phyloP scores from a whole-genome alignment of 2,329 filamentous ascomycete genomes.

The Pyrenophora tritici-repentis region DNA sequence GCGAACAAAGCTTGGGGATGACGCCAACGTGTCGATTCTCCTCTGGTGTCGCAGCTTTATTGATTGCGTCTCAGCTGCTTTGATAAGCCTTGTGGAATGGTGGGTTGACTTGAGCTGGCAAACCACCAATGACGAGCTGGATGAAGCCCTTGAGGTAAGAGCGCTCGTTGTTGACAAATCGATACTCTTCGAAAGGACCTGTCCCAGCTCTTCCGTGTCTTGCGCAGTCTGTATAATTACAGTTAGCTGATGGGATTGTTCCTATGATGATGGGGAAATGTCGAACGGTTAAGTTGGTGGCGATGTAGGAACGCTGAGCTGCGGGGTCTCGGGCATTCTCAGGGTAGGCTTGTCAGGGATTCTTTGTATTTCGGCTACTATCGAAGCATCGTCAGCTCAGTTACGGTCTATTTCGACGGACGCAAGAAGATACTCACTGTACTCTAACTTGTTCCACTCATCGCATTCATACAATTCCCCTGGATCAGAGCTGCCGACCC shows the following conservation, averaged over 20 bases:
- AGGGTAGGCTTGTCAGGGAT: constrained; percentile 8
- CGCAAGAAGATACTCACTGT: constrained; percentile 17
- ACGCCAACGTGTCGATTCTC: constrained; percentile 1
- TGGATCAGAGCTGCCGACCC: background rate
- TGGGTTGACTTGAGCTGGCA: constrained; percentile 17
- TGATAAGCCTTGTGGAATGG: constrained; percentile 10
- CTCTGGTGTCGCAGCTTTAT: constrained; percentile 7
- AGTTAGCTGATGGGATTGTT: constrained; percentile 9
- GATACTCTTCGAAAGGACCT: background rate
- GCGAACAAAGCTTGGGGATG: constrained; percentile 2
- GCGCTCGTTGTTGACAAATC: constrained; percentile 9
- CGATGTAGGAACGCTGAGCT: constrained; percentile 18
- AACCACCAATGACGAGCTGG: constrained; percentile 19
- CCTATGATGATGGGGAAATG: constrained; percentile 5
- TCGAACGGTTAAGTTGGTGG: constrained; percentile 10
- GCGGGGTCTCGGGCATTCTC: constrained; percentile 14
- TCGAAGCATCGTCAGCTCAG: constrained; percentile 17
- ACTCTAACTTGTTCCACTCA: constrained; percentile 9
- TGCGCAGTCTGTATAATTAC: background rate
- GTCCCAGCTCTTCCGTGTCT: constrained; percentile 15
- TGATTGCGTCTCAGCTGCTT: constrained; percentile 10
- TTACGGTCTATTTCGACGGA: background rate
- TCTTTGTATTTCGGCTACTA: constrained; percentile 27
- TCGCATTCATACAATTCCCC: background rate
- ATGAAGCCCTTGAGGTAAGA: constrained; percentile 13